A percentile compares a stretch with the other conserved stretches of the same genome.
phyloP scores from a whole-genome alignment of 371 early-diverging fungal species.

The Mortierella sp. region DNA sequence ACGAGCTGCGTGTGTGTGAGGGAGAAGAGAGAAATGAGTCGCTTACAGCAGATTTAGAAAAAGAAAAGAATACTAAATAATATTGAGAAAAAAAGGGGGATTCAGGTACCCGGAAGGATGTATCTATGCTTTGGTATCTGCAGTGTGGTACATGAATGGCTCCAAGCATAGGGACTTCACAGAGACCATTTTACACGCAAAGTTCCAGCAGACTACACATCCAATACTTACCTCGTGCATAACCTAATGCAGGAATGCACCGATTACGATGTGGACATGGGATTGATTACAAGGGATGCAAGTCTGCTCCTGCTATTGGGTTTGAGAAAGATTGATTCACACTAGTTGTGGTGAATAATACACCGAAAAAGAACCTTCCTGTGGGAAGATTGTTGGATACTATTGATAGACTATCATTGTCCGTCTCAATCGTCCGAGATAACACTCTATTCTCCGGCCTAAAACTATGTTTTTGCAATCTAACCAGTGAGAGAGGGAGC shows the following conservation, averaged over 20 bases:
- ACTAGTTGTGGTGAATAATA: no score
- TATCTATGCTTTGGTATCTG: constrained; percentile 3
- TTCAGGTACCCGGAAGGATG: constrained; percentile 18
- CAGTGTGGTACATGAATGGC: constrained; percentile 13
- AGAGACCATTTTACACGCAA: not conserved
- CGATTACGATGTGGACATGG: not conserved
- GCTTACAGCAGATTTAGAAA: not conserved
- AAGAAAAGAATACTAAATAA: not conserved
- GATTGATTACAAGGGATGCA: not conserved
- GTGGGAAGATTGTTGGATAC: not conserved
- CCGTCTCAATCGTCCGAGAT: no score
- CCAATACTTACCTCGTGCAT: not conserved
- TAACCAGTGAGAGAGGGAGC: not conserved
- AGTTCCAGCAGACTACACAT: not conserved
- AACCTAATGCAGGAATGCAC: not conserved
- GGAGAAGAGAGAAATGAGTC: not conserved
- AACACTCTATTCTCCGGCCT: not conserved
- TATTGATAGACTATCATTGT: not conserved
- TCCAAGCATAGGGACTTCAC: constrained; percentile 12
- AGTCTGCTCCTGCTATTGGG: not conserved
- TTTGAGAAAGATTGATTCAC: no score
- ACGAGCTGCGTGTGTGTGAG: no score
- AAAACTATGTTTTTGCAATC: not conserved
- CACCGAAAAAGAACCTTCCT: not conserved
- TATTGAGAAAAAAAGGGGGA: not conserved